phyloP scores from a whole-genome alignment of 2,329 filamentous ascomycete genomes.

The Calonectria naviculata region DNA sequence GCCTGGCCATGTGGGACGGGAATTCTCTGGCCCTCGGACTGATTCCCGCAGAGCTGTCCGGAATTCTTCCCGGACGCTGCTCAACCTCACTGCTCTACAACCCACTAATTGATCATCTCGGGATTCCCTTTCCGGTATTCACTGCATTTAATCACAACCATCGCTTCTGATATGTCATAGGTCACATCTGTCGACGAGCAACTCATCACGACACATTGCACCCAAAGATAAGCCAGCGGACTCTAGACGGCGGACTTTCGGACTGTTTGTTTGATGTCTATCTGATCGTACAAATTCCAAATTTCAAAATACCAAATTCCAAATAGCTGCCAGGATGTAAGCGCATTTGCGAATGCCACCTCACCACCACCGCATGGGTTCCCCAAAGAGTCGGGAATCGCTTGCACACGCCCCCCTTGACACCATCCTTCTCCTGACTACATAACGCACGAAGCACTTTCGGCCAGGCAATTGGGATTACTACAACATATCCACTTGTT shows the following conservation, averaged over 20 bases:
- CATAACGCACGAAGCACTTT: background rate
- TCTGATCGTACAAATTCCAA: background rate
- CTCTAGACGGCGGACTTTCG: background rate
- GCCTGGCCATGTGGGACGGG: background rate
- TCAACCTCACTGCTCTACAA: background rate
- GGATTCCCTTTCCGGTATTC: background rate
- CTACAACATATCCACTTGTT: background rate
- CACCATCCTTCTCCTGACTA: background rate
- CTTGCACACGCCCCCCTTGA: conserved; percentile 1
- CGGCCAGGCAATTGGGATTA: background rate
- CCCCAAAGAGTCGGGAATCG: conserved; percentile 6
- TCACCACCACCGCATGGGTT: background rate
- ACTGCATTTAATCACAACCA: background rate
- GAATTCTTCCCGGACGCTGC: background rate
- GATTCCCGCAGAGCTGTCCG: background rate
- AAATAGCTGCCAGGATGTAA: background rate
- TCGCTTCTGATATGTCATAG: background rate
- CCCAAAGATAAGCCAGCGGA: background rate
- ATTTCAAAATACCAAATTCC: background rate
- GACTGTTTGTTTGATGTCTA: background rate
- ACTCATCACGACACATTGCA: background rate
- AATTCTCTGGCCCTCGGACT: background rate
- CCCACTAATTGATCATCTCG: background rate
- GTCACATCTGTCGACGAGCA: background rate
- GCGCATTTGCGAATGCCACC: background rate